Base-by-base conservation (phyloP, 1,284 basidiomycete species). In the Pterulicium gracile region DNA sequence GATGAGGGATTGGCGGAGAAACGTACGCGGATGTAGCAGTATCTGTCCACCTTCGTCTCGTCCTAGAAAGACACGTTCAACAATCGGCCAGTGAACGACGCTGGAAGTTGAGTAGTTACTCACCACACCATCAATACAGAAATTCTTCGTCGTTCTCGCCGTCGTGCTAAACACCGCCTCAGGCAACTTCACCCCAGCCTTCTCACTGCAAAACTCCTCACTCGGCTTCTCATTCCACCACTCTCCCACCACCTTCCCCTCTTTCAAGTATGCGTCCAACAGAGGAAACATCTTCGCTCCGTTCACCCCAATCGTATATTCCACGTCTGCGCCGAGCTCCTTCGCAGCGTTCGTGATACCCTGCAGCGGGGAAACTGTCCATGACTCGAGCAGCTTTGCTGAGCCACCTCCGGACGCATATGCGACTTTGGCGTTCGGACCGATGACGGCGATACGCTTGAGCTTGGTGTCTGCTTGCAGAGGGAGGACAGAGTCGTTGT, bases 321-420 rank as follows among this genome's bases (percentile, higher is more conserved):
- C 56, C 40, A 69, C 63, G 22, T 66, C 55, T 15, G 61, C 60
- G 15, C 61, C 64, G n/a, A 63, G 50, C n/a, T 67, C 64, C 50
- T 69, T 63, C 0, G 62, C 66, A 2, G 58, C 65, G 0, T 54
- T 55, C 3, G 48, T 53, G 47, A 79, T 72, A 2, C 71, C 77
- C 46, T 76, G 65, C 41, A 72, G 64, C 10, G 74, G 72, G 1
- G 72, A 69, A 17, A 74, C 63, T 2, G 67, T 62, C 55, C 70
- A 77, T 4, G 66, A 65, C 4, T 70, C 59, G 27, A 65, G 56
- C 18, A 79, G 62, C 3, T 62, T 57, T 5, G 75, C 76, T 21
- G 69, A 72, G 4, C 77, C 77, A 24, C 77, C 77, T 20, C 76
- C 77, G 13, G 72, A 72, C 21, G 69, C 65, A 50, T 72, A 66